Evolutionary conservation across 148 eudicot species (phyloP).

Genomic region (Rhododendron williamsianum): DNA sequence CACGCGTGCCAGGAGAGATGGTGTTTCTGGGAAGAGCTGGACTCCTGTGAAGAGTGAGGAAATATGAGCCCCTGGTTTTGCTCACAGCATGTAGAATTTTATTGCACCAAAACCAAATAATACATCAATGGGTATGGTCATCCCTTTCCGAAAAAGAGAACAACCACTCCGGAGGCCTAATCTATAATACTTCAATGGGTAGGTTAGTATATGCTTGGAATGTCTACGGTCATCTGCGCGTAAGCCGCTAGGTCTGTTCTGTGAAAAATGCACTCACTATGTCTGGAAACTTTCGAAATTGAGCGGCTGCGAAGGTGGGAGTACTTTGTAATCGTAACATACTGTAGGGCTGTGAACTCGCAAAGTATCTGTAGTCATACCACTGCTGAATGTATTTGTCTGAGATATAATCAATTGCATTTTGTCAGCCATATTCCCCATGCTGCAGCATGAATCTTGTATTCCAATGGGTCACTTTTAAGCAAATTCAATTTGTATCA

Average conservation of each 20-base stretch:
- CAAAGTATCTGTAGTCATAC: not conserved
- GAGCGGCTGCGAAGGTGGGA: not conserved
- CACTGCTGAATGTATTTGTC: not conserved
- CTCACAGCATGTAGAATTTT: not conserved
- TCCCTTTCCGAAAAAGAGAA: not conserved
- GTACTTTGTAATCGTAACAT: not conserved
- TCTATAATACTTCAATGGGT: not conserved
- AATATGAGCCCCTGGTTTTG: constrained; percentile 15
- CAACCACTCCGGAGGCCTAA: not conserved
- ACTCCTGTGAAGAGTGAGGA: constrained; percentile 66
- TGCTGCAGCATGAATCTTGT: not conserved
- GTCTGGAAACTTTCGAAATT: not conserved
- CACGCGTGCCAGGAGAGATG: constrained; percentile 40
- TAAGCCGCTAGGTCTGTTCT: not conserved
- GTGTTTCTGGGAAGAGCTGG: constrained; percentile 38
- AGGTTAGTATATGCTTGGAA: not conserved
- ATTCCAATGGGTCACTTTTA: not conserved
- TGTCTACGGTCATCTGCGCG: not conserved
- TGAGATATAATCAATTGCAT: not conserved
- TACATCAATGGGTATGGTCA: not conserved
- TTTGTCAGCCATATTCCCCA: not conserved
- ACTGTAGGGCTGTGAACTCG: not conserved
- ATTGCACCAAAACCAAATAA: not conserved
- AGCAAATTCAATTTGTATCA: not conserved
- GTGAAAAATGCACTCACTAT: not conserved